Base-by-base conservation (phyloP, 2,329 filamentous ascomycete species). In the Paraphaeosphaeria minitans region DNA sequence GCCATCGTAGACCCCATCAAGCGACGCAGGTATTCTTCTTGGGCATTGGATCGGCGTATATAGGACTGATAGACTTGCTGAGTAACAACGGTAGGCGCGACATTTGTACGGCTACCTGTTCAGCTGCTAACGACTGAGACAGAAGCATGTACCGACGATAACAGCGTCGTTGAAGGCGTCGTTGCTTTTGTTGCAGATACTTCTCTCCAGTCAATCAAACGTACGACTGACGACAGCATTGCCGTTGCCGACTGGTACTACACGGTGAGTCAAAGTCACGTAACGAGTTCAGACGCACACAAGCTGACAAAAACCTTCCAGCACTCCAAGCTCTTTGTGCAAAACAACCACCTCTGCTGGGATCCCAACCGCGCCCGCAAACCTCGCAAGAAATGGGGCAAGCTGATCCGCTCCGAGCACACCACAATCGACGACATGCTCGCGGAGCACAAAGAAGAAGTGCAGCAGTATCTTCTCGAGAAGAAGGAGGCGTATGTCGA, bases 11-110 rank as follows among this genome's bases (percentile, higher is more conserved):
- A 33, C 88, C 88, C 52, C 84, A 81, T 56, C 81, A 89, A 2
- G 82, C 85, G 0, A 87, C 89, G 6, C 87, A 94, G 53, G 86
- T 98, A 16, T 91, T 96, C 72, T 82, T 99, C 22, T 83, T 99
- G 72, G 94, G 95, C 0, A 87, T 96, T 1, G 95, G 95, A n/a
- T 89, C 92, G 67, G 91, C 95, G 1, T 96, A 95, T 70, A 82
- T 90, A 3, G 93, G 92, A 1, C 85, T 97, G 49, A 89, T 95
- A 58, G 85, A 93, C 57, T 85, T 98, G 5, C 82, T 98, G 6
- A 89, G 89, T 10, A 89, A 89, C 66, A 84, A 92, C 79, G 87
- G 91, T 91, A 82, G 58, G 76, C 65, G 39, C 3, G 33, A 53
- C 9, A 29, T 13, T 21, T 16, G 5, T 12, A 13, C 45, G 9